A percentile compares a stretch with the other conserved stretches of the same genome.
These are phyloP conservation scores for Acanthamoeba lenticulata DNA, from an alignment of 208 protist genomes.

Conservation along the genomic window DNA sequence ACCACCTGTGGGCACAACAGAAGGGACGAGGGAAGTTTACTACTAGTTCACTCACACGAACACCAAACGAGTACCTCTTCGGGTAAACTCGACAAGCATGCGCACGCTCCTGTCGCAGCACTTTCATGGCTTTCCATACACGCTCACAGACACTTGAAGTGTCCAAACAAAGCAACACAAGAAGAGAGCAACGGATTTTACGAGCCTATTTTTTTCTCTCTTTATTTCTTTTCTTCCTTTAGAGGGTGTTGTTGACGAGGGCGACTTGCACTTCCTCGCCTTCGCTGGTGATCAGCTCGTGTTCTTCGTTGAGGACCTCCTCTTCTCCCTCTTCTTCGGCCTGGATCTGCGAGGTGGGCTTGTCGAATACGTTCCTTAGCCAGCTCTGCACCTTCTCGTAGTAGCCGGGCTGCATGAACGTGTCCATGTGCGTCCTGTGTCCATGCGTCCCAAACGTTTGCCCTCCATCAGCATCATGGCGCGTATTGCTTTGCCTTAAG, in stretches of 20 bases:
- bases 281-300: background rate
- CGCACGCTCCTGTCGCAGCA: background rate
- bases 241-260: background rate
- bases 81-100: background rate
- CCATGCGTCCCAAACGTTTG: background rate
- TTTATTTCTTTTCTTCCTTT: background rate
- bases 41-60: too few relatives aligned
- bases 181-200: too few relatives aligned
- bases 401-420: slow-evolving; percentile 39
- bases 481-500: background rate
- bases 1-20: background rate
- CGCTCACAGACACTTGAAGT: too few relatives aligned
- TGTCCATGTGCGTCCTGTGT: slow-evolving; percentile 43
- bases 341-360: background rate
- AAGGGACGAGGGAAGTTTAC: too few relatives aligned
- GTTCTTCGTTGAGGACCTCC: background rate
- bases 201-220: background rate
- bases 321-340: background rate
- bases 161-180: too few relatives aligned
- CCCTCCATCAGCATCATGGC: background rate
- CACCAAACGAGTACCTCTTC: background rate
- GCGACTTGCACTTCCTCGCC: slow-evolving; percentile 1
- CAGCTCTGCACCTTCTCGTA: slow-evolving; percentile 29
- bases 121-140: too few relatives aligned
- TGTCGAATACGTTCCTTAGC: background rate